phyloP scores from a whole-genome alignment of 2,329 filamentous ascomycete species.

The Epichloe sp. region DNA sequence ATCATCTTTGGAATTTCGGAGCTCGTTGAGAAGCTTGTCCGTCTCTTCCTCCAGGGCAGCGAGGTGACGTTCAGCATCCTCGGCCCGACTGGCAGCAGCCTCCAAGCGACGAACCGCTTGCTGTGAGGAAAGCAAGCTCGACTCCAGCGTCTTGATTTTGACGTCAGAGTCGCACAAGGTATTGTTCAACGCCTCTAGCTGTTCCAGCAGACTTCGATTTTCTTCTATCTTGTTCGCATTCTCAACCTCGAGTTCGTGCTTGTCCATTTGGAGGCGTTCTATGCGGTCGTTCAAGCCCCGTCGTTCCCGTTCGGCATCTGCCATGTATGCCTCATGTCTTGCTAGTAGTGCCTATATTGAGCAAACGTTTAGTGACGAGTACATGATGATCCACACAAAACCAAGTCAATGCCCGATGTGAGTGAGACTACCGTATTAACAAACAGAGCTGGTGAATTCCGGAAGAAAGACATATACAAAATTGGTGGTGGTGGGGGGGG shows the following conservation, averaged over 20 bases:
- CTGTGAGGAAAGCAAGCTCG: slow-evolving; percentile 64
- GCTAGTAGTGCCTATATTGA: slow-evolving; percentile 69
- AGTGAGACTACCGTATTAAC: neutral
- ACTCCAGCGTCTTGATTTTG: slow-evolving; percentile 64
- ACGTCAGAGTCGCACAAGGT: slow-evolving; percentile 69
- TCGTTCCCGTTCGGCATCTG: slow-evolving; percentile 79
- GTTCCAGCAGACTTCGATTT: slow-evolving; percentile 67
- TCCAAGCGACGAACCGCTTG: slow-evolving; percentile 64
- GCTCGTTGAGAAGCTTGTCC: slow-evolving; percentile 51
- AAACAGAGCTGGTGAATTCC: neutral
- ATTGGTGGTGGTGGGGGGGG: no score
- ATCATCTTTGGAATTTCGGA: slow-evolving; percentile 58
- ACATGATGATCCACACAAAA: slow-evolving; percentile 5
- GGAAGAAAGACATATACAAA: neutral
- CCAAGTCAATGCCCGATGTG: neutral
- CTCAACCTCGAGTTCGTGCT: slow-evolving; percentile 57
- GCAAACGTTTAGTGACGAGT: slow-evolving; percentile 55
- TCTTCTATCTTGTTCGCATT: slow-evolving; percentile 73
- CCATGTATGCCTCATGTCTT: slow-evolving; percentile 89
- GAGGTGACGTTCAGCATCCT: slow-evolving; percentile 69
- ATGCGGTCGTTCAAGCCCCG: slow-evolving; percentile 59
- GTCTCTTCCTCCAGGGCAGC: slow-evolving; percentile 72
- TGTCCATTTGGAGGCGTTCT: slow-evolving; percentile 60
- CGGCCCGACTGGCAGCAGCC: slow-evolving; percentile 58
- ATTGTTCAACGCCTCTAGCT: slow-evolving; percentile 73